These are phyloP conservation scores for Poronia punctata DNA, from an alignment of 495 filamentous ascomycete species.

Conservation along the genomic window DNA sequence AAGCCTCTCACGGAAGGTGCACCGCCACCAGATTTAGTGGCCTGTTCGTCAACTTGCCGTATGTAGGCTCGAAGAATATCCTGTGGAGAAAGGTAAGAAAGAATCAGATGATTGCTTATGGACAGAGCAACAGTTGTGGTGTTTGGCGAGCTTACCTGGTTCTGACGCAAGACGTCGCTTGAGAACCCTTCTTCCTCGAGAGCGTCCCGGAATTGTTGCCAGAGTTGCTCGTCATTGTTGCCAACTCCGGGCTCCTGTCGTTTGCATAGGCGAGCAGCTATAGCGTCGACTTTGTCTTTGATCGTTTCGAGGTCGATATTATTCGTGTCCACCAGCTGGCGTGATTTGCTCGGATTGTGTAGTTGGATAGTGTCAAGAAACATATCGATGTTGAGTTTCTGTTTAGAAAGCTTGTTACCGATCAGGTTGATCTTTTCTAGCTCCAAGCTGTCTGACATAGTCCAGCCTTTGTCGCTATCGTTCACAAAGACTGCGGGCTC, in stretches of 20 bases:
- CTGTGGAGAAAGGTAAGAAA: too few species aligned
- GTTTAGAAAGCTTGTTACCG: conserved; percentile 28
- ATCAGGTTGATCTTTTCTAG: conserved; percentile 31
- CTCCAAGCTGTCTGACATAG: conserved; percentile 20
- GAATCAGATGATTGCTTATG: too few species aligned
- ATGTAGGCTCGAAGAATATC: conserved; percentile 50
- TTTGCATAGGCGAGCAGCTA: conserved; percentile 39
- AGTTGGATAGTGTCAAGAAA: conserved; percentile 43
- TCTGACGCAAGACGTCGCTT: conserved; percentile 38
- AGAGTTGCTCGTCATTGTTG: conserved; percentile 41
- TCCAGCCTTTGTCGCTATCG: conserved; percentile 24
- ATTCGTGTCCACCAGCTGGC: conserved; percentile 18
- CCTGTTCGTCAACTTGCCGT: conserved; percentile 41
- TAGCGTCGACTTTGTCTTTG: conserved; percentile 45
- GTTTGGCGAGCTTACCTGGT: conserved; percentile 36
- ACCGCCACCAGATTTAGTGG: conserved; percentile 22
- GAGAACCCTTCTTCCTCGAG: conserved; percentile 47
- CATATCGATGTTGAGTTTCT: conserved; percentile 36
- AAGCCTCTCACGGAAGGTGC: conserved; percentile 37
- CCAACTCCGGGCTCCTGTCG: conserved; percentile 31
- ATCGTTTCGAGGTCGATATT: conserved; percentile 30
- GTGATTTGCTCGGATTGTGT: conserved; percentile 32
- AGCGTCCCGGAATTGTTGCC: conserved; percentile 47
- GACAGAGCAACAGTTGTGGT: too few species aligned
- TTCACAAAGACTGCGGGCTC: conserved; percentile 9